Evolutionary conservation across 352 stramenopile genomes (phyloP), one percentile per base, ranked within the genome.

Genomic region (Hyaloperonospora brassicae): DNA sequence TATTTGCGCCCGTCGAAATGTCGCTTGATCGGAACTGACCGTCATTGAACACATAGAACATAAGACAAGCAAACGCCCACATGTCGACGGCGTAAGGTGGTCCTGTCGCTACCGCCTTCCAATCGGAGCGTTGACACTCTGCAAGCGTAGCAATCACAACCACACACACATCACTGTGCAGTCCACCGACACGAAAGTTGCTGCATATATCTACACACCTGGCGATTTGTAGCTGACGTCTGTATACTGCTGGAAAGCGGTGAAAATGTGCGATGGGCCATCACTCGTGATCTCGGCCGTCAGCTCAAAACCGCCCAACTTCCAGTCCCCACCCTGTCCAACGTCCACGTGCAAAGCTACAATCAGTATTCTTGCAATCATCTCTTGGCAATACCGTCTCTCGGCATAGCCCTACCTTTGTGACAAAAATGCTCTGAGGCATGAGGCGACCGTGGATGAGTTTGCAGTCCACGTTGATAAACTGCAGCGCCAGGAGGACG

Each of bases 381-480:
- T 34, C 4, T 8, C 4, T 9, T 8, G 8, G 8, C 27, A 34
- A 34, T 34, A 34, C 27, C 8, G 8, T 8, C 27, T 8, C 4
- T 34, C 39, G 49, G 41, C 21, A 1, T 21, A 42, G 4, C 14
- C 25, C 11, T 41, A 89, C 78, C 68, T 88, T 90, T 9, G 93
- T 98, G 1, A 98, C 95, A 57, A 96, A 98, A 45, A 98, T 90
- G 36, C 86, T 95, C 34, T 89, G 67, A 3, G 92, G 91, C 22
- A 71, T 86, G 13, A 98, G 45, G 47, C 85, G 86, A 22, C 93
- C 92, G 61, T 98, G 95, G 40, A 95, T 58, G 7, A 98, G 69
- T 66, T 98, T 97, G 66, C 92, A 97, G 65, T 97, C 91, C 17
- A 82, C 74, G 49, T 95, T 97, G 35, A 98, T 73, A 63, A 98